Evolutionary conservation across 768 basidiomycete genomes (phyloP).

Genomic region (Trametes elegans): DNA sequence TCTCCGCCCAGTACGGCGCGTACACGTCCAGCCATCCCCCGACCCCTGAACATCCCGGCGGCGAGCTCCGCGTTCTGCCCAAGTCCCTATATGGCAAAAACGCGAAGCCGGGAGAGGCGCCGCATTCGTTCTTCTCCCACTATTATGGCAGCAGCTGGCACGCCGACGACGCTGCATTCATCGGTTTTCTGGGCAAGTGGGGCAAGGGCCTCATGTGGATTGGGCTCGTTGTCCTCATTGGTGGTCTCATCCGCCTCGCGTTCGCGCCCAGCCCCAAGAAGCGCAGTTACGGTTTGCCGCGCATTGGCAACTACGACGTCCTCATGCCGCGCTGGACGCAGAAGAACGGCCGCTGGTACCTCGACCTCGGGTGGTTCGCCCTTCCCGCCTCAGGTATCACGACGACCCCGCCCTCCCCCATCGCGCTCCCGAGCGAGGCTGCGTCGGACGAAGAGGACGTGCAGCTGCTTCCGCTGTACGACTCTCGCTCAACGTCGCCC

Average conservation of each 20-base stretch:
- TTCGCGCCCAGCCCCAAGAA: constrained; percentile 51
- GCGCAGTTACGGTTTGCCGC: constrained; percentile 44
- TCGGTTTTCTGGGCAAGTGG: constrained; percentile 86
- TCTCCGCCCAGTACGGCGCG: constrained; percentile 90
- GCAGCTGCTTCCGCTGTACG: constrained; percentile 61
- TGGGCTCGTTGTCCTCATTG: constrained; percentile 67
- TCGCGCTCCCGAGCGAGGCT: constrained; percentile 39
- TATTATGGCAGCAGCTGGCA: constrained; percentile 99
- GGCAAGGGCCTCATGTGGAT: constrained; percentile 88
- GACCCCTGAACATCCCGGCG: constrained; percentile 49
- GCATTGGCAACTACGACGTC: constrained; percentile 74
- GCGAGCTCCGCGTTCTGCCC: constrained; percentile 87
- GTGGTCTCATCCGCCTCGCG: constrained; percentile 59
- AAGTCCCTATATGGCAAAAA: constrained; percentile 98
- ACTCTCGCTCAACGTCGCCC: constrained; percentile 59
- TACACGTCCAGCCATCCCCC: constrained; percentile 70
- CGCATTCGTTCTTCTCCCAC: constrained; percentile 94
- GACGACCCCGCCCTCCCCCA: constrained; percentile 44
- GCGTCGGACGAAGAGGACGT: constrained; percentile 47
- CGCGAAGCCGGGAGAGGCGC: constrained; percentile 75
- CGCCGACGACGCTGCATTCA: constrained; percentile 96
- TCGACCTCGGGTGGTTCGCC: constrained; percentile 63
- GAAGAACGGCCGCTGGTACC: constrained; percentile 69
- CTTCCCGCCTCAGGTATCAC: constrained; percentile 40
- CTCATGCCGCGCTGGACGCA: constrained; percentile 72